Conservation (phyloP, 768 basidiomycete genomes). For the Phylloporus rhodoxanthus region DNA sequence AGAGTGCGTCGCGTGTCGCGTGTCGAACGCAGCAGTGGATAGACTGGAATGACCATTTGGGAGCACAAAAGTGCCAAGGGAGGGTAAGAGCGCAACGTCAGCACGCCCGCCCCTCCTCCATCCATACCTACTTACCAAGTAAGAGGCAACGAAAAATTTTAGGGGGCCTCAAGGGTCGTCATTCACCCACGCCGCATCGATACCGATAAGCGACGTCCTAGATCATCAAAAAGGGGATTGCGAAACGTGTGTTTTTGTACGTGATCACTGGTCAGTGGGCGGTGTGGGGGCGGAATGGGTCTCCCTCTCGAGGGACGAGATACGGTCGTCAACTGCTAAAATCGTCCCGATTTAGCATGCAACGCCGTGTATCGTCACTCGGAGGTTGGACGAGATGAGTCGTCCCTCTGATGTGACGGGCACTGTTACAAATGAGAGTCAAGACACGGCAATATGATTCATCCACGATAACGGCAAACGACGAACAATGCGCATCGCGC, state of each 20-base stretch:
- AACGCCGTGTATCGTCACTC: not conserved
- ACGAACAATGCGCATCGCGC: not conserved
- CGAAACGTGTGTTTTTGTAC: not conserved
- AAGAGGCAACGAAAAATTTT: not conserved
- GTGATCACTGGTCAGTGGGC: not conserved
- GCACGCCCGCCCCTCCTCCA: not conserved
- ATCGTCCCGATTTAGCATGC: not conserved
- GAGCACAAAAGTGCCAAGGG: too few relatives aligned
- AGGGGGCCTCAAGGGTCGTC: not conserved
- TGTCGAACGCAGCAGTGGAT: not conserved
- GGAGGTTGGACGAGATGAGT: not conserved
- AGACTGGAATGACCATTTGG: not conserved
- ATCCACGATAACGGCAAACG: not conserved
- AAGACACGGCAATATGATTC: too few relatives aligned
- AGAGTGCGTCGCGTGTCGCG: not conserved
- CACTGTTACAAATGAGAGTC: too few relatives aligned
- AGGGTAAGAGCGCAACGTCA: not conserved
- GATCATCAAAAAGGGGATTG: not conserved
- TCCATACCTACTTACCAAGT: not conserved
- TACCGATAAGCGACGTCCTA: not conserved
- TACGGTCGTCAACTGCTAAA: not conserved
- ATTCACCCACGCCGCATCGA: not conserved
- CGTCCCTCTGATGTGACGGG: too few relatives aligned
- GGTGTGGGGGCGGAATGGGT: not conserved
- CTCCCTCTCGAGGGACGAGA: not conserved